Conservation (phyloP, 202 grass and related monocot genomes). For the Schoenoplectus tabernaemontani region DNA sequence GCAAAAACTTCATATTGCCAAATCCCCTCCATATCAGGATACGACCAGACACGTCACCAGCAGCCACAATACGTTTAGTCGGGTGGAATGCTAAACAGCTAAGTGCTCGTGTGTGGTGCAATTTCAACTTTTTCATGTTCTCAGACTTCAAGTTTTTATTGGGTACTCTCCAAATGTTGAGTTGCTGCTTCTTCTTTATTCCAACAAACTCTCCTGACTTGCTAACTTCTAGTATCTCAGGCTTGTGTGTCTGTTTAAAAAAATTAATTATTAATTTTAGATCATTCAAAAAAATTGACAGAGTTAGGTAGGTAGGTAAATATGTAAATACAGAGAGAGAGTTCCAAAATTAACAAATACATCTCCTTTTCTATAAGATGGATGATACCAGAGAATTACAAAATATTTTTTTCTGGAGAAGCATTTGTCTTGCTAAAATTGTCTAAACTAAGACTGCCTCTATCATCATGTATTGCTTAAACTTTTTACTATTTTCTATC, state of each 20-base stretch:
- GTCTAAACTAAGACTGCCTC: not conserved
- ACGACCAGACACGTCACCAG: constrained; percentile 66
- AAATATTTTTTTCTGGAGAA: not conserved
- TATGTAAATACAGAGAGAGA: not conserved
- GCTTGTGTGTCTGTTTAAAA: constrained; percentile 57
- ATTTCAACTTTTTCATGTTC: constrained; percentile 72
- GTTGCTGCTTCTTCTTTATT: constrained; percentile 45
- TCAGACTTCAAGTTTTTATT: constrained; percentile 43
- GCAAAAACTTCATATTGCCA: constrained; percentile 50
- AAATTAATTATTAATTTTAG: not conserved
- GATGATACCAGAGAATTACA: not conserved
- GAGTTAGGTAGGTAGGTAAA: not conserved
- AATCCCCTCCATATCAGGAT: constrained; percentile 78
- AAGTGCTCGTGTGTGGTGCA: constrained; percentile 58
- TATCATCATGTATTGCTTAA: not conserved
- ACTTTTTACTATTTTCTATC: not conserved
- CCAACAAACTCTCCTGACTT: constrained; percentile 67
- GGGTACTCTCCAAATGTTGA: constrained; percentile 72
- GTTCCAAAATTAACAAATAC: not conserved
- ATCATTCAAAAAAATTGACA: not conserved
- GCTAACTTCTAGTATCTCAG: constrained; percentile 39
- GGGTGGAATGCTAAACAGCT: constrained; percentile 77
- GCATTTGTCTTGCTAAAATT: not conserved
- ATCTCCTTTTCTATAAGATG: not conserved
- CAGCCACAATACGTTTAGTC: constrained; percentile 55